Evolutionary conservation across 148 eudicot genomes (phyloP), one percentile per base, ranked within the genome.

Genomic region (Arbutus unedo): DNA sequence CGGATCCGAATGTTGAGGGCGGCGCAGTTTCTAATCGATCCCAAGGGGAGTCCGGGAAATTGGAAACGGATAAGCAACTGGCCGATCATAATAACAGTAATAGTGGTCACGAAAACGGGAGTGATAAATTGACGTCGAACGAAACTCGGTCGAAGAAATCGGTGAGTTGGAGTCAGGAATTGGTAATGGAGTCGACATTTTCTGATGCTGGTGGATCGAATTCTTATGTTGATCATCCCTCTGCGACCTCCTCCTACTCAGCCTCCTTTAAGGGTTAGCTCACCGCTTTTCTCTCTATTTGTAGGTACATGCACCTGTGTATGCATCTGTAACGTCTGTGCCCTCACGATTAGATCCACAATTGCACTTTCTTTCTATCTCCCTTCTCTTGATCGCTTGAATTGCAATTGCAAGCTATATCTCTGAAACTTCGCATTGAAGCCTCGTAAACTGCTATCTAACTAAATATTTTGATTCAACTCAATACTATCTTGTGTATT

Each of bases 211-310:
- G 3, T 60, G 84, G 85, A 80, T 84, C 87, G 70, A 74, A 81
- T 83, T 88, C 92, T 44, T 90, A 90, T 66, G 84, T 90, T 11
- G 74, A 92, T 3, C 86, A 74, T 44, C 82, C 89, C 6, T 19
- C 84, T 10, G 19, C 82, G 38, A 56, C 89, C 86, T 41, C 66
- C 51, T 15, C 70, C 48, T 11, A 45, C 82, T 16, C 91, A 6
- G 57, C 86, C 9, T 82, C 91, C 41, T 74, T 92, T 49, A 92
- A 92, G 88, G 87, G 94, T 92, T 4, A 60, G 31, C 56, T 15
- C 25, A 5, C n/a, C 51, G 62, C 56, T 50, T 23, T 10, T 49
- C 67, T 82, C 66, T 41, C 53, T 81, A 6, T 73, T 1, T 72
- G 0, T 3, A 8, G 8, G 71, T 25, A 31, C 8, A 67, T 3